phyloP scores from a whole-genome alignment of 805 yeast species.

The Schwanniomyces polymorphus region DNA sequence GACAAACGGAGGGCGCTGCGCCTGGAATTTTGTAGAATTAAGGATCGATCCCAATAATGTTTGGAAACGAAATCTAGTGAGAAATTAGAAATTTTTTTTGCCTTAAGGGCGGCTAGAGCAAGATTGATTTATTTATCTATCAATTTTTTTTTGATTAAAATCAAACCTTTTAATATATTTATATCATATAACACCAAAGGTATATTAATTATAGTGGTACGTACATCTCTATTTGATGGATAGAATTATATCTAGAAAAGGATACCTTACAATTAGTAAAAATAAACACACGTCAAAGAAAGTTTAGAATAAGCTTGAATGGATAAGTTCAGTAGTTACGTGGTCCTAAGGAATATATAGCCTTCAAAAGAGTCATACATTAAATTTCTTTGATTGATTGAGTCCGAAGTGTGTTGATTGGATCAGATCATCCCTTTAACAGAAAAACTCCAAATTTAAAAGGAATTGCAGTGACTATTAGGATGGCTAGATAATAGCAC shows the following conservation, averaged over 20 bases:
- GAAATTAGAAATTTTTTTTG: conserved; percentile 1
- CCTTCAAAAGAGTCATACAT: no score
- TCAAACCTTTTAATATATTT: not conserved
- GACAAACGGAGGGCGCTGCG: conserved; percentile 1
- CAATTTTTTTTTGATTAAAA: not conserved
- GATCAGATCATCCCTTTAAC: not conserved
- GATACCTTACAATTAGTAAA: not conserved
- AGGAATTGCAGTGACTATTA: not conserved
- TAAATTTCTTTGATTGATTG: no score
- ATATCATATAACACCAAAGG: not conserved
- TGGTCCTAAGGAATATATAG: no score
- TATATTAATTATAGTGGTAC: not conserved
- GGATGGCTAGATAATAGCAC: not conserved
- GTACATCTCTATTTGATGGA: not conserved
- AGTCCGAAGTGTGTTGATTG: no score
- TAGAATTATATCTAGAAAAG: not conserved
- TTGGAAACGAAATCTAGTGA: conserved; percentile 1
- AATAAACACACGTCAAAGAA: not conserved
- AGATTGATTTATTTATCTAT: conserved; percentile 1
- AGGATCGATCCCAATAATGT: conserved; percentile 1
- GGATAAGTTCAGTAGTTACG: no score
- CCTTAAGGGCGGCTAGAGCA: conserved; percentile 7
- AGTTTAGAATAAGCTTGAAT: not conserved
- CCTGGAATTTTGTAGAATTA: not conserved
- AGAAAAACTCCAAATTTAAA: not conserved